phyloP scores from a whole-genome alignment of 2,329 filamentous ascomycete species.

The Pseudogymnoascus sp. region DNA sequence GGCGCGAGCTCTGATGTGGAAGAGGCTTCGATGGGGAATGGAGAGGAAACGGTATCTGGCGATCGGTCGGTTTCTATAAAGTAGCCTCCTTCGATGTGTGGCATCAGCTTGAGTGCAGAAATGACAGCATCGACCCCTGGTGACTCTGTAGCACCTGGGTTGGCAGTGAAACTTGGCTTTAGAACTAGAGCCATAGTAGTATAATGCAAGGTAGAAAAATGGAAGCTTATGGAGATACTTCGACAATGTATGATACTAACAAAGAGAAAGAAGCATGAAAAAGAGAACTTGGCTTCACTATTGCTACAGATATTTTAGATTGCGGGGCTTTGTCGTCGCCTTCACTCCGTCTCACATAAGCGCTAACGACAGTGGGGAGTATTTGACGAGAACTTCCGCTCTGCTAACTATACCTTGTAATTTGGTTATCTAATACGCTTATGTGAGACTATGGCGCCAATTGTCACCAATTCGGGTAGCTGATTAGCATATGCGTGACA shows the following conservation, averaged over 20 bases:
- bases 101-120: constrained; percentile 38
- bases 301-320: neutral
- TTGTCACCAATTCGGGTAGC: too few species aligned
- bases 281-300: neutral
- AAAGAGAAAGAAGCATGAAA: neutral
- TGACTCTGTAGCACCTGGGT: constrained; percentile 25
- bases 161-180: constrained; percentile 23
- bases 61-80: constrained; percentile 54
- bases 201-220: neutral
- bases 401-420: neutral
- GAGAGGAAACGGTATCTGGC: constrained; percentile 44
- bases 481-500: too few species aligned
- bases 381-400: neutral
- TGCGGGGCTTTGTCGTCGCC: neutral
- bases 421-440: neutral
- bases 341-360: neutral
- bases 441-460: neutral
- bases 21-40: constrained; percentile 39
- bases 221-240: neutral
- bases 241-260: neutral
- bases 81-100: constrained; percentile 58
- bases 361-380: neutral
- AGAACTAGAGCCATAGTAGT: constrained; percentile 9
- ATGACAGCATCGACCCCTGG: constrained; percentile 33
- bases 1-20: constrained; percentile 29